Evolutionary conservation across 176 grass and related monocot genomes (phyloP).

Genomic region (Melocanna baccifera): DNA sequence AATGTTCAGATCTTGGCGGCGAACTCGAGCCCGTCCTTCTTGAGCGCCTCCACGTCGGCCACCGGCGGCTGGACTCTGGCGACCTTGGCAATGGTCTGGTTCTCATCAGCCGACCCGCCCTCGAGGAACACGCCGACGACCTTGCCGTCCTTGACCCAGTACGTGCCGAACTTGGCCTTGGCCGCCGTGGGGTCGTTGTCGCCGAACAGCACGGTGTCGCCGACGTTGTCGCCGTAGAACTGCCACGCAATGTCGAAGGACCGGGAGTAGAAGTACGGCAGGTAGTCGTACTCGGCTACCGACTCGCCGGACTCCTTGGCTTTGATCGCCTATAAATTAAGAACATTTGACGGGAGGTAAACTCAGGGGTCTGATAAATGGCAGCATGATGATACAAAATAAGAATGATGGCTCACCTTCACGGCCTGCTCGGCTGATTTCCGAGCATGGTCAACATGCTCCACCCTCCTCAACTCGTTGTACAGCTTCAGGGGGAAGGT

Average conservation of each 20-base stretch:
- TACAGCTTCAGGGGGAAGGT: constrained; percentile 91
- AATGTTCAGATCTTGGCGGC: constrained; percentile 55
- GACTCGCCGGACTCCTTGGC: constrained; percentile 73
- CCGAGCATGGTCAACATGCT: constrained; percentile 87
- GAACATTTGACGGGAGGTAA: neutral
- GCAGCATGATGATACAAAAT: neutral
- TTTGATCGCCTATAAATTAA: constrained; percentile 63
- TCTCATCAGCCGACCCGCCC: constrained; percentile 77
- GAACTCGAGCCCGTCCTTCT: constrained; percentile 61
- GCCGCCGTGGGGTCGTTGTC: constrained; percentile 62
- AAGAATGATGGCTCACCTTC: constrained; percentile 35
- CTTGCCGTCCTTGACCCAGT: constrained; percentile 94
- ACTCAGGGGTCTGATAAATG: neutral
- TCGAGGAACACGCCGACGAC: constrained; percentile 79
- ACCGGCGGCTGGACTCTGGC: constrained; percentile 66
- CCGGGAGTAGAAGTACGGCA: constrained; percentile 92
- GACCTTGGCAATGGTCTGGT: constrained; percentile 77
- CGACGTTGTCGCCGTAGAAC: constrained; percentile 93
- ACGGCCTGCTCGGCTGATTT: constrained; percentile 94
- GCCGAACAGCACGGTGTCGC: constrained; percentile 79
- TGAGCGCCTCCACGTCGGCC: constrained; percentile 46
- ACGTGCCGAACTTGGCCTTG: constrained; percentile 85
- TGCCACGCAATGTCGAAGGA: constrained; percentile 87
- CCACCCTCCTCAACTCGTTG: constrained; percentile 70
- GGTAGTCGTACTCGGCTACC: constrained; percentile 73